Evolutionary conservation across 1,284 basidiomycete species (phyloP).

Genomic region (Cutaneotrichosporon sp.): DNA sequence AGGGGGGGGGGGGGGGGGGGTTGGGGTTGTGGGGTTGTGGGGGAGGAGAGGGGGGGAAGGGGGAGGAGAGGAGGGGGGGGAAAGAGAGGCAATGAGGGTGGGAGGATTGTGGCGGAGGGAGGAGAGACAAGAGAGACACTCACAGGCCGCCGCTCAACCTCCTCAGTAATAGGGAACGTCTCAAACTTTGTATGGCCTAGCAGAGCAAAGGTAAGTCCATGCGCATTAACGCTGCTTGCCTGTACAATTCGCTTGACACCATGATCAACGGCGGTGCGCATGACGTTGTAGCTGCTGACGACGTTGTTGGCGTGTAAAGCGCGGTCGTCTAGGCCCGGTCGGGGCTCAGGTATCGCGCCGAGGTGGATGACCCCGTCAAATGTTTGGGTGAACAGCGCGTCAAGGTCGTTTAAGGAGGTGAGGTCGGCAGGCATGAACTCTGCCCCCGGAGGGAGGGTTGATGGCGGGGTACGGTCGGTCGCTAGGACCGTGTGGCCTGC

Average conservation of each 20-base stretch:
- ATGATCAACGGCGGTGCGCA: slow-evolving; percentile 44
- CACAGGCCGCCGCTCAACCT: slow-evolving; percentile 32
- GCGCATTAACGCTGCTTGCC: slow-evolving; percentile 48
- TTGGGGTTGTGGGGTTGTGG: no score
- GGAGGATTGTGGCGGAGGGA: no score
- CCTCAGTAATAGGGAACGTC: slow-evolving; percentile 41
- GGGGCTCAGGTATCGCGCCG: slow-evolving; percentile 47
- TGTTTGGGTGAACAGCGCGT: slow-evolving; percentile 28
- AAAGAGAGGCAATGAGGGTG: no score
- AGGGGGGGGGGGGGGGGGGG: no score
- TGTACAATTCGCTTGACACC: slow-evolving; percentile 48
- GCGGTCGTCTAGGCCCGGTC: slow-evolving; percentile 31
- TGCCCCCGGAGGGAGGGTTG: slow-evolving; percentile 12
- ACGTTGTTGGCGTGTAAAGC: slow-evolving; percentile 51
- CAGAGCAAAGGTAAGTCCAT: slow-evolving; percentile 39
- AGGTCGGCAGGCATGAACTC: slow-evolving; percentile 38
- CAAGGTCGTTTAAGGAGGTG: slow-evolving; percentile 27
- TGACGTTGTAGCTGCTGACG: slow-evolving; percentile 40
- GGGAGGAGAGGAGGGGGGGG: no score
- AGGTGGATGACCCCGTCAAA: slow-evolving; percentile 51
- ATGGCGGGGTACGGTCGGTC: slow-evolving; percentile 38
- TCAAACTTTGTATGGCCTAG: slow-evolving; percentile 32
- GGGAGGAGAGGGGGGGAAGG: no score
- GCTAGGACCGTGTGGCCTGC: slow-evolving; percentile 40
- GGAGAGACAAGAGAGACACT: slow-evolving; percentile 25